These are phyloP conservation scores for Prunus fruticosa DNA, from an alignment of 306 rosid species.

Conservation along the genomic window DNA sequence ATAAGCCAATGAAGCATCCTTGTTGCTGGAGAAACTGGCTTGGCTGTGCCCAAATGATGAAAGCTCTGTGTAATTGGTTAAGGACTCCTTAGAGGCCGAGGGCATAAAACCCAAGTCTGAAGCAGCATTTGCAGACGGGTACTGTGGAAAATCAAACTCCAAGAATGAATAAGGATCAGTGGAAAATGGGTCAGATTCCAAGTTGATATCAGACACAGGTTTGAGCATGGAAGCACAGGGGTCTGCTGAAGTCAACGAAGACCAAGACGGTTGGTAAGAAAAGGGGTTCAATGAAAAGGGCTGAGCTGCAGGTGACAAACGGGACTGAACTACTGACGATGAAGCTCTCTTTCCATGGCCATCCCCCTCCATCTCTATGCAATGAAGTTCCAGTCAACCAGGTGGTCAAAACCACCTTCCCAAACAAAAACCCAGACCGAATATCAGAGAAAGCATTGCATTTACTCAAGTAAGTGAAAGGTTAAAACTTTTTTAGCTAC, in stretches of 20 bases:
- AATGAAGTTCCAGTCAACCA: neutral
- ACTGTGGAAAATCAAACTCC: constrained; percentile 6
- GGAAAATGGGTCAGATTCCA: constrained; percentile 8
- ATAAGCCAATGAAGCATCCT: constrained; percentile 25
- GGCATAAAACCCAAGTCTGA: constrained; percentile 14
- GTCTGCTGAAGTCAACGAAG: constrained; percentile 23
- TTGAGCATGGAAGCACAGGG: constrained; percentile 36
- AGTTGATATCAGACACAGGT: constrained; percentile 27
- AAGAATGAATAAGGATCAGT: neutral
- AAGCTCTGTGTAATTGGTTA: constrained; percentile 20
- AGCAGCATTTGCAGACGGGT: constrained; percentile 25
- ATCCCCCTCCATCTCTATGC: constrained; percentile 15
- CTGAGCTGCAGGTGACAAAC: constrained; percentile 62
- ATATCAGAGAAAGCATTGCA: neutral
- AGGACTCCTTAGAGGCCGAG: neutral
- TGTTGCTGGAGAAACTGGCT: constrained; percentile 10
- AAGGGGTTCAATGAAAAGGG: constrained; percentile 49
- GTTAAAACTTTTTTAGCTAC: neutral
- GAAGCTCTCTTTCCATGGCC: constrained; percentile 15
- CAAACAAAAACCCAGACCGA: constrained; percentile 1
- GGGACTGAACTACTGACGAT: constrained; percentile 24
- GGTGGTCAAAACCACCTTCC: neutral
- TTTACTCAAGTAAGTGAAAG: neutral
- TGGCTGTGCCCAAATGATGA: constrained; percentile 18
- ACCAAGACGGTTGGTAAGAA: constrained; percentile 18